Conservation (phyloP, 345 rosid genomes). For the Populus alba region DNA sequence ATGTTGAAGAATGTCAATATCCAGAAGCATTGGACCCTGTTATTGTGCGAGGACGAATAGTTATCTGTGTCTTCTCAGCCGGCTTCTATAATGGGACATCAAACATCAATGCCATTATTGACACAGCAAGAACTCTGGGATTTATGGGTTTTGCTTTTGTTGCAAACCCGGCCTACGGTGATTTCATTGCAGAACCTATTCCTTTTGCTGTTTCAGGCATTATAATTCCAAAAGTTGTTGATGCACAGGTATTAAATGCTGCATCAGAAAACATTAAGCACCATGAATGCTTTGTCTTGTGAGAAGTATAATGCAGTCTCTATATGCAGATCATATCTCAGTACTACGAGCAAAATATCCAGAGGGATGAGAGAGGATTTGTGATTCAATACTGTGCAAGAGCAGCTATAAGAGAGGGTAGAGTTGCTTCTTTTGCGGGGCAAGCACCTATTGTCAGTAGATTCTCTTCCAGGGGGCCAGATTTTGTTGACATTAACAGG, state of each 20-base stretch:
- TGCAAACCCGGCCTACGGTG: slow-evolving; percentile 62
- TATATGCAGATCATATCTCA: slow-evolving; percentile 41
- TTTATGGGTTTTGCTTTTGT: slow-evolving; percentile 61
- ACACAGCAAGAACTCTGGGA: slow-evolving; percentile 57
- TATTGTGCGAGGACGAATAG: slow-evolving; percentile 50
- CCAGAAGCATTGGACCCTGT: slow-evolving; percentile 58
- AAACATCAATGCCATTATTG: slow-evolving; percentile 47
- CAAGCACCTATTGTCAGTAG: slow-evolving; percentile 62
- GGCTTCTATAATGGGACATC: slow-evolving; percentile 68
- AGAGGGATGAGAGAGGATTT: slow-evolving; percentile 37
- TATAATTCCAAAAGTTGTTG: slow-evolving; percentile 55
- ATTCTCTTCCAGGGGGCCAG: slow-evolving; percentile 83
- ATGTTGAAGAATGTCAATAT: slow-evolving; percentile 70
- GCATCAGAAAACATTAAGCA: no score
- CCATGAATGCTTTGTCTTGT: background rate
- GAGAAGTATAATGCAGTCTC: background rate
- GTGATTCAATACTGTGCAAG: slow-evolving; percentile 42
- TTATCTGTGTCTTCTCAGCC: slow-evolving; percentile 66
- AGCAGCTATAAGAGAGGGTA: slow-evolving; percentile 64
- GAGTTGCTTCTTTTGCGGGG: slow-evolving; percentile 47
- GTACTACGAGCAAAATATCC: slow-evolving; percentile 60
- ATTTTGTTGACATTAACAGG: slow-evolving; percentile 44
- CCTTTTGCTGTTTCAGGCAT: slow-evolving; percentile 54
- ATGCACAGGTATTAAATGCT: slow-evolving; percentile 48
- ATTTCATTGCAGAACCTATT: slow-evolving; percentile 63